Evolutionary conservation across 768 basidiomycete genomes (phyloP), one percentile per base, ranked within the genome.

Genomic region (Amanita jacksonii): DNA sequence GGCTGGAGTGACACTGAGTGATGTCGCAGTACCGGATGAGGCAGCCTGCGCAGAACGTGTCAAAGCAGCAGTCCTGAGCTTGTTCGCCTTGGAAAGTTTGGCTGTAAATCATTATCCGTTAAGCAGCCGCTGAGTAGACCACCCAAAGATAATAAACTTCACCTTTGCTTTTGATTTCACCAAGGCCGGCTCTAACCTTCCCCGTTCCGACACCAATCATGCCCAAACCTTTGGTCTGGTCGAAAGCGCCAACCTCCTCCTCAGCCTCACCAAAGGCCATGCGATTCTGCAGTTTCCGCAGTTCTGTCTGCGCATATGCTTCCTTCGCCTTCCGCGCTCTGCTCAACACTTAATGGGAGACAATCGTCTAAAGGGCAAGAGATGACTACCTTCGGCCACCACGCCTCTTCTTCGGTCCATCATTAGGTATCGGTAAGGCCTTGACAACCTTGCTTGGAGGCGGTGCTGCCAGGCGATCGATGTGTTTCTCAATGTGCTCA

Each of bases 261-360:
- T 98, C 96, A 1, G 83, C 85, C 62, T 94, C 83, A 32, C 94
- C 96, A 54, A 99, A 98, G 44, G 71, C 79, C 85, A 98, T 86
- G 37, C 96, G 79, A 61, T 99, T 99, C 65, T 98, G 94, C 50
- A 96, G 70, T 64, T 98, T 98, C 50, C 92, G 81, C 35, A 99
- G 69, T 59, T 99, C 96, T 1, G 96, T 98, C 63, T 91, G 87
- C 4, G 91, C 92, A 56, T 93, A 93, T 1, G 91, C 92, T 63
- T 98, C 96, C 59, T 99, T 99, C n/a, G 91, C 87, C 59, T 97
- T 94, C 36, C 96, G 80, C 1, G 94, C 96, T 6, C 93, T 96
- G 51, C 5, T 42, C 10, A 23, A 20, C 6, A 18, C 20, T 34
- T 39, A 16, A 45, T 31, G 27, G 43, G 18, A 45, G 35, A 32